These are phyloP conservation scores for Petunia hybrid DNA, from an alignment of 305 asterid species.

Conservation along the genomic window DNA sequence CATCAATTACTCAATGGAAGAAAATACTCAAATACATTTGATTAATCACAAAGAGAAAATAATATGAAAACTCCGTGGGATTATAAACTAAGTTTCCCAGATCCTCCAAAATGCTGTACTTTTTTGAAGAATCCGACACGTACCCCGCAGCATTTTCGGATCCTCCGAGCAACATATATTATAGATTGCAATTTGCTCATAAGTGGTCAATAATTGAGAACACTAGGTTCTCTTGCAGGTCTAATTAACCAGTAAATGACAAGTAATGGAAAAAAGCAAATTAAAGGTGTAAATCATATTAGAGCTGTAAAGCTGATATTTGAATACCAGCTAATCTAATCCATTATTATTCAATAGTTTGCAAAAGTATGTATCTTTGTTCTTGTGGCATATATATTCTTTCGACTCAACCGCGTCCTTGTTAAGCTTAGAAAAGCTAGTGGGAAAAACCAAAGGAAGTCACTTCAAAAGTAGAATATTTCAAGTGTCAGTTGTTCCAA, in stretches of 20 bases:
- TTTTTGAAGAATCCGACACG: no score
- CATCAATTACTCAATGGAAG: background rate
- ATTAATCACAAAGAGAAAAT: background rate
- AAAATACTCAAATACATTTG: conserved; percentile 1
- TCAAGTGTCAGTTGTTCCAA: background rate
- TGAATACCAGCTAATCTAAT: background rate
- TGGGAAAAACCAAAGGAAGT: background rate
- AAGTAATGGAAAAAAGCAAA: background rate
- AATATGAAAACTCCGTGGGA: background rate
- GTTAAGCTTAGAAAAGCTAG: background rate
- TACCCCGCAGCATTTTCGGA: no score
- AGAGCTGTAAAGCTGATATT: background rate
- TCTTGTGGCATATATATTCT: background rate
- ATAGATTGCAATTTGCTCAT: background rate
- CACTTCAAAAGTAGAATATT: background rate
- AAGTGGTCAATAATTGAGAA: background rate
- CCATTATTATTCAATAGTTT: background rate
- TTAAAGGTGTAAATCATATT: background rate
- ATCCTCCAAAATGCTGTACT: no score
- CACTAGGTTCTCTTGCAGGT: conserved; percentile 2
- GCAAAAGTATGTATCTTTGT: background rate
- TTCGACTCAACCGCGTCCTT: background rate
- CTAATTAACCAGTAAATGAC: background rate
- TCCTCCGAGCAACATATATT: no score
- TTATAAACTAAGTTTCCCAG: no score